Base-by-base conservation (phyloP, 257 asterid genomes). In the Salvia miltiorrhiza region DNA sequence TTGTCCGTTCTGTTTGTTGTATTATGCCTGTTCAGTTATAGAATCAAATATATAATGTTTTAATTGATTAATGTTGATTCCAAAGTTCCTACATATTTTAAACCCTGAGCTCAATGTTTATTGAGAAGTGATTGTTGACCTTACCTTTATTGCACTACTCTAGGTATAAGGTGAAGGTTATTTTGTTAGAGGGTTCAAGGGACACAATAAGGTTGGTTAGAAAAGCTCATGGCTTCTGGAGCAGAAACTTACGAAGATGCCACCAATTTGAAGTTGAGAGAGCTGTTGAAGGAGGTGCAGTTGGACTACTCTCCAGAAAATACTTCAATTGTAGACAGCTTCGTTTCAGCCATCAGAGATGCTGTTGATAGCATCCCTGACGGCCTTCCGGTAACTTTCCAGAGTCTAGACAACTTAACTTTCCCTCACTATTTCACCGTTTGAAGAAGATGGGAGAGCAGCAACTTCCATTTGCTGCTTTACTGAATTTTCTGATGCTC, bases 251-350 rank as follows among this genome's bases (percentile, higher is more conserved):
- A 32, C 50, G 32, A 76, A 7, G 90, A 83, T 64, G 78, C 94
- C 0, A 78, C 83, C 82, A 80, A 73, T 61, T 78, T 84, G 78
- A 87, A 86, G 81, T 67, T 88, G 52, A 74, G 73, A 20, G 97
- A 91, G 80, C 79, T 90, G 17, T 71, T 94, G 32, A 87, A 87
- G 78, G 97, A 88, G 82, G 85, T 87, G 7, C 87, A 80, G 80
- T 72, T 91, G 13, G 96, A 91, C n/a, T 79, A 85, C 77, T 82
- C 96, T 6, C 76, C 86, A 14, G 83, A 65, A 55, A 86, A 78
- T 47, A 71, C 88, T 21, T 53, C 76, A 57, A 67, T 78, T 9
- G 73, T 91, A 14, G 74, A 91, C 81, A 84, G 81, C 58, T 79
- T 78, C 30, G 87, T 94, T 63, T 81, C 84, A 9, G 71, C 83